A percentile compares a stretch with the other conserved stretches of the same genome.
phyloP scores from a whole-genome alignment of 768 basidiomycete species.

The Aureoboletus auriporus region DNA sequence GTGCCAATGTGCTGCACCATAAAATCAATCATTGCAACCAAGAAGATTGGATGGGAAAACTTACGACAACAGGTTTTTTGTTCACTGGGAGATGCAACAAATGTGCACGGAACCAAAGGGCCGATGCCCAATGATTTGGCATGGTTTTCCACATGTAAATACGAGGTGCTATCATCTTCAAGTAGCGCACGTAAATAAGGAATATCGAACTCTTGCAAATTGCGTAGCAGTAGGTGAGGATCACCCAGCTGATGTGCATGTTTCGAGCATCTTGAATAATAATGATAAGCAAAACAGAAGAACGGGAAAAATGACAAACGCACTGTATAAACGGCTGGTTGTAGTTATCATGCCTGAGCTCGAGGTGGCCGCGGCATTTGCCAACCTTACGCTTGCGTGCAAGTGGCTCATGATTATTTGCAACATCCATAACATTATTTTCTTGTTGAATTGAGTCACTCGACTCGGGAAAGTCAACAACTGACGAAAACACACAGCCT shows the following conservation, averaged over 20 bases:
- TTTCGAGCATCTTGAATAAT: neutral
- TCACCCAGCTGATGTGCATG: too few species aligned
- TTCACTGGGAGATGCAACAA: conserved; percentile 9
- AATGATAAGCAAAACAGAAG: neutral
- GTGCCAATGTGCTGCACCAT: neutral
- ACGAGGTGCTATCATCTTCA: neutral
- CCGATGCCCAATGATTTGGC: conserved; percentile 15
- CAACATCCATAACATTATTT: neutral
- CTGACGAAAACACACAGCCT: conserved; percentile 1
- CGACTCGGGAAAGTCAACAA: neutral
- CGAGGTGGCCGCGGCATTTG: neutral
- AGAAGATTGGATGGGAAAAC: conserved; percentile 1
- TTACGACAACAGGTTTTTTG: conserved; percentile 17
- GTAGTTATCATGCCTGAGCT: neutral
- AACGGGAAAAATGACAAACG: neutral
- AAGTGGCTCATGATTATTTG: neutral
- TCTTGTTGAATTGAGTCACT: neutral
- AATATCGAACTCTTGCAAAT: conserved; percentile 13
- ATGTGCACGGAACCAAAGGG: conserved; percentile 16
- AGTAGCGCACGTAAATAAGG: conserved; percentile 21
- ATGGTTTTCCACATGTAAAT: neutral
- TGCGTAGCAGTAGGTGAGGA: conserved; percentile 18
- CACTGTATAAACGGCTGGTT: neutral
- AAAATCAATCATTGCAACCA: too few species aligned
- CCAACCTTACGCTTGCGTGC: neutral